A percentile compares a stretch with the other conserved stretches of the same genome.
phyloP scores from a whole-genome alignment of 257 asterid species.

The Parsonsia alboflavescens region DNA sequence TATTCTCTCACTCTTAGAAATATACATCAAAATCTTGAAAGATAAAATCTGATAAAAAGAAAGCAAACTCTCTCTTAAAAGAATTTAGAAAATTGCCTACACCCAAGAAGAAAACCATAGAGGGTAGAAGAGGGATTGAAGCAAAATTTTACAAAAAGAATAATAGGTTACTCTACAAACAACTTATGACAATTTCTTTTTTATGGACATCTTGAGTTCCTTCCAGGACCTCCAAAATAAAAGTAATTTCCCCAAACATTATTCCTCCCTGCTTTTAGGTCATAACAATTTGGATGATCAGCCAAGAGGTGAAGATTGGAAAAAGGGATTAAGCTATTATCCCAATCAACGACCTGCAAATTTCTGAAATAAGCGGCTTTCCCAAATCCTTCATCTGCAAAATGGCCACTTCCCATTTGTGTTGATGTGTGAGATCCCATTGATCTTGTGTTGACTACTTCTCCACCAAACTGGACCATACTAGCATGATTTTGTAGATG shows the following conservation, averaged over 20 bases:
- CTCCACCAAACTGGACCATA: conserved; percentile 93
- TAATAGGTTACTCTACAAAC: conserved; percentile 30
- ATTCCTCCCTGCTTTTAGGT: conserved; percentile 73
- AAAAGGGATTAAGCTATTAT: conserved; percentile 67
- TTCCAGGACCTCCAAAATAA: conserved; percentile 95
- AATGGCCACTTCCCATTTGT: conserved; percentile 95
- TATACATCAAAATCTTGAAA: conserved; percentile 37
- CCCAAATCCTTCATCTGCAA: conserved; percentile 77
- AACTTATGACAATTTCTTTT: conserved; percentile 5
- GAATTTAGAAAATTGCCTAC: conserved; percentile 29
- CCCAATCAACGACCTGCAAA: conserved; percentile 90
- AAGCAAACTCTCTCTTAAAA: conserved; percentile 27
- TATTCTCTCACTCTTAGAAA: conserved; percentile 18
- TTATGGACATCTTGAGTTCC: conserved; percentile 63
- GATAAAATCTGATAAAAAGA: conserved; percentile 6
- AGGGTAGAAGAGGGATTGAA: neutral
- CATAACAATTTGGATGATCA: conserved; percentile 81
- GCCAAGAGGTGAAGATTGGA: conserved; percentile 74
- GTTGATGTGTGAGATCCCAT: conserved; percentile 76
- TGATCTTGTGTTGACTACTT: conserved; percentile 68
- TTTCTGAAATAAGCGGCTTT: conserved; percentile 84
- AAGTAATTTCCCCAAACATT: conserved; percentile 88
- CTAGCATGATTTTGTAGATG: conserved; percentile 72
- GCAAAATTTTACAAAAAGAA: neutral
- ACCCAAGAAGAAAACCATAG: conserved; percentile 7